Base-by-base conservation (phyloP, 2,329 filamentous ascomycete species). In the Penicillium verrucosum region DNA sequence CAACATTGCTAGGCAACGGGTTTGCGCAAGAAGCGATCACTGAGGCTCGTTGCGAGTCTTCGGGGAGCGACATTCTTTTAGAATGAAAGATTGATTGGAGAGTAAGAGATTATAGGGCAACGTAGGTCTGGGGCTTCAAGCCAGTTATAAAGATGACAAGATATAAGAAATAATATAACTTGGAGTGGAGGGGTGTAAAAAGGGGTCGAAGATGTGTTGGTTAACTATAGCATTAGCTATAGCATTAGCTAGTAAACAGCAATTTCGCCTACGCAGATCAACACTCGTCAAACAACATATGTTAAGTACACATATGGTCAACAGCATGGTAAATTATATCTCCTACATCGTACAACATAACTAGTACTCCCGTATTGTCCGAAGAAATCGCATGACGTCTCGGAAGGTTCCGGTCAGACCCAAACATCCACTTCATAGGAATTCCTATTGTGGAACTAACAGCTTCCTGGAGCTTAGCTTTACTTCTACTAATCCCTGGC, bases 21-120 rank as follows among this genome's bases (percentile, higher is more conserved):
- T 59, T 37, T 41, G 30, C 9, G 44, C 53, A 60, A 51, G 8
- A 51, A 10, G 53, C 46, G 29, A 59, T 49, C 30, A 59, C 46
- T 1, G 49, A 60, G 36, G 56, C 49, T 59, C 23, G 50, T 43
- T 27, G 41, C 14, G 3, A 27, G 41, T 43, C 23, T 41, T 27
- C 5, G 16, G 16, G 25, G n/a, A 11, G 16, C 5, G 25, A 11
- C 41, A 27, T 43, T 1, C 23, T n/a, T 42, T 5, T n/a, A 10
- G 1, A n/a, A 18, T 37, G n/a, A 4, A 18, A 18, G 8, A 5
- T 7, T n/a, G 8, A 32, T 14, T 32, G 2, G 12, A 3, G 32
- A 36, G 32, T 16, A 36, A 36, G 32, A 16, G 32, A 14, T 36
- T 36, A 36, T 36, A 16, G 14, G 12, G 32, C 32, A 14, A 32